These are phyloP conservation scores for Atkinsonella hypoxylon DNA, from an alignment of 2,329 filamentous ascomycete species.

Conservation along the genomic window DNA sequence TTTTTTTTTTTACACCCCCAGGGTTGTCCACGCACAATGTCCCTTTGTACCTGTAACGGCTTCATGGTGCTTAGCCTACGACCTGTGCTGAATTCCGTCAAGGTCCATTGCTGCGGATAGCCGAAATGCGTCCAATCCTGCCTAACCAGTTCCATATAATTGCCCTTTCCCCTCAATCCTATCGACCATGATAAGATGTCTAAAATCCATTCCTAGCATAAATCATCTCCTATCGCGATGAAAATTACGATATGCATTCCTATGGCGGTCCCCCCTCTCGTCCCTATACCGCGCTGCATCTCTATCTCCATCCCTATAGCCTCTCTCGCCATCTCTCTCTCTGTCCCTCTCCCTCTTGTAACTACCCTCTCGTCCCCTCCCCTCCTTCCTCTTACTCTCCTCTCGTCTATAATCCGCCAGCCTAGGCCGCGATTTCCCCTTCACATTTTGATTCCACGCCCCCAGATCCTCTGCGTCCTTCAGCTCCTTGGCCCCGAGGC, in stretches of 20 bases:
- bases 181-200: background rate
- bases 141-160: no score
- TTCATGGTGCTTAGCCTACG: no score
- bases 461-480: slow-evolving; percentile 62
- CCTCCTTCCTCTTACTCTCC: slow-evolving; percentile 32
- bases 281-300: slow-evolving; percentile 12
- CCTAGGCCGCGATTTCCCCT: slow-evolving; percentile 29
- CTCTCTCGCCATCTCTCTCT: slow-evolving; percentile 26
- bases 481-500: slow-evolving; percentile 78
- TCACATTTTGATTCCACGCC: slow-evolving; percentile 63
- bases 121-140: no score
- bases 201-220: background rate
- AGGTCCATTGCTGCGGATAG: no score
- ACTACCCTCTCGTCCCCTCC: slow-evolving; percentile 28
- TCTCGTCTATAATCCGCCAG: slow-evolving; percentile 38
- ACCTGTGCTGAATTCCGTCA: no score
- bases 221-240: slow-evolving; percentile 11
- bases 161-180: background rate
- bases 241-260: slow-evolving; percentile 4
- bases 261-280: slow-evolving; percentile 7
- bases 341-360: slow-evolving; percentile 36
- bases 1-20: no score
- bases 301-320: slow-evolving; percentile 19
- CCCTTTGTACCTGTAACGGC: background rate
- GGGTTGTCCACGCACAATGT: background rate